phyloP scores from a whole-genome alignment of 176 grass and related monocot genomes.

The Puccinellia tenuiflora region DNA sequence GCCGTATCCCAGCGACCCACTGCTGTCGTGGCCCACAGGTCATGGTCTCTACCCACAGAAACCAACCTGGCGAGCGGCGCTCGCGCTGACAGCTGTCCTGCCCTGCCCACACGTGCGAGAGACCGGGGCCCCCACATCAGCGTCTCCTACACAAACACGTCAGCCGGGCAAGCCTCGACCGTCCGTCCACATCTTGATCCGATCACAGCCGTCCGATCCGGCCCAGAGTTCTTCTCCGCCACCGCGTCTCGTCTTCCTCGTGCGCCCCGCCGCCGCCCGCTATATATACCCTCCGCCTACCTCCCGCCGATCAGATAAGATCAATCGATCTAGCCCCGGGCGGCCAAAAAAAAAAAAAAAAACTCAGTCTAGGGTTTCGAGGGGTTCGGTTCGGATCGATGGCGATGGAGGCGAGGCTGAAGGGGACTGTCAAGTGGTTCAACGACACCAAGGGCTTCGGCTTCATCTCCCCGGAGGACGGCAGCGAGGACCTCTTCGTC shows the following conservation, averaged over 20 bases:
- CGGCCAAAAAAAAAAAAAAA: not conserved
- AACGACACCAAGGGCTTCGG: conserved; percentile 95
- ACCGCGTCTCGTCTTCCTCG: not conserved
- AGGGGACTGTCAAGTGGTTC: conserved; percentile 92
- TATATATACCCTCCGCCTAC: conserved; percentile 38
- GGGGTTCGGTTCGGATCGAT: too few species aligned
- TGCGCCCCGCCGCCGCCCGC: conserved; percentile 29
- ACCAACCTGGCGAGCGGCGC: not conserved
- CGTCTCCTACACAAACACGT: not conserved
- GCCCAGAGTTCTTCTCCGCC: not conserved
- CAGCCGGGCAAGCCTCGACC: not conserved
- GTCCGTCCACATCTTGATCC: not conserved
- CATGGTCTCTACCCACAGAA: not conserved
- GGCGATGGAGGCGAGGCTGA: conserved; percentile 44
- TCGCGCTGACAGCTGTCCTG: not conserved
- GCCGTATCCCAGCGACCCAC: not conserved
- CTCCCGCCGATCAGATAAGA: conserved; percentile 43
- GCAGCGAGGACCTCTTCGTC: conserved; percentile 83
- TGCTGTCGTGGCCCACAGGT: not conserved
- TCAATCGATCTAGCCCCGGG: not conserved
- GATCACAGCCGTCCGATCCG: conserved; percentile 13
- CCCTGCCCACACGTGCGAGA: conserved; percentile 24
- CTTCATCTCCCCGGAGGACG: conserved; percentile 85
- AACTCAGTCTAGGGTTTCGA: conserved; percentile 20
- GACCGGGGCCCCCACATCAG: not conserved